Percentiles rank a stretch among this genome's conserved stretches.
These are phyloP conservation scores for Penicillium sp. DNA, from an alignment of 2,329 filamentous ascomycete species.

Conservation along the genomic window DNA sequence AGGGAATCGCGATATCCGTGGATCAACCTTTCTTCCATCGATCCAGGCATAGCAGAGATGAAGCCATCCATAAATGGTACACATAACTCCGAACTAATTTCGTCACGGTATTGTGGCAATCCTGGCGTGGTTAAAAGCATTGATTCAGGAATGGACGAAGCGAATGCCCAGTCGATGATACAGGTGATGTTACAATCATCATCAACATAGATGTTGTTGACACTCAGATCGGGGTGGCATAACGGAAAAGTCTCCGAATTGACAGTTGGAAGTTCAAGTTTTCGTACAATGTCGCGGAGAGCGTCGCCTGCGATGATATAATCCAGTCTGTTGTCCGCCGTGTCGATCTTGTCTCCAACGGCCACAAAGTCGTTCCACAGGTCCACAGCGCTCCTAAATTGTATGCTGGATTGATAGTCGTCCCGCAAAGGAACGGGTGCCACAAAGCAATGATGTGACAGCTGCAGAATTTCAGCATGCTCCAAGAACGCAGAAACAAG, in stretches of 20 bases:
- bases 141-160: constrained; percentile 18
- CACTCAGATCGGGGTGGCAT: constrained; percentile 35
- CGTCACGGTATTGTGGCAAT: constrained; percentile 22
- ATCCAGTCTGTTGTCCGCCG: constrained; percentile 22
- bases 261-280: background rate
- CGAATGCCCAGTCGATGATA: constrained; percentile 31
- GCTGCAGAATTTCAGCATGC: constrained; percentile 14
- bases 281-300: constrained; percentile 10
- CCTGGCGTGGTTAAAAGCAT: constrained; percentile 19
- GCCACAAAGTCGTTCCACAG: constrained; percentile 25
- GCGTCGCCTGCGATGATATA: constrained; percentile 20
- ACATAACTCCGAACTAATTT: constrained; percentile 8
- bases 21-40: constrained; percentile 2
- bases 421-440: constrained; percentile 11
- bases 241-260: constrained; percentile 13
- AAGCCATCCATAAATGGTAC: constrained; percentile 9
- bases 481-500: constrained; percentile 16
- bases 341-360: constrained; percentile 20
- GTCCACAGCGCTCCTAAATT: constrained; percentile 17
- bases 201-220: constrained; percentile 38
- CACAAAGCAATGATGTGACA: constrained; percentile 18
- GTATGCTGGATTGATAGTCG: constrained; percentile 7
- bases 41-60: background rate
- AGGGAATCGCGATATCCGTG: constrained; percentile 12
- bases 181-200: constrained; percentile 31